phyloP scores from a whole-genome alignment of 148 eudicot genomes.

The Spergularia marina region DNA sequence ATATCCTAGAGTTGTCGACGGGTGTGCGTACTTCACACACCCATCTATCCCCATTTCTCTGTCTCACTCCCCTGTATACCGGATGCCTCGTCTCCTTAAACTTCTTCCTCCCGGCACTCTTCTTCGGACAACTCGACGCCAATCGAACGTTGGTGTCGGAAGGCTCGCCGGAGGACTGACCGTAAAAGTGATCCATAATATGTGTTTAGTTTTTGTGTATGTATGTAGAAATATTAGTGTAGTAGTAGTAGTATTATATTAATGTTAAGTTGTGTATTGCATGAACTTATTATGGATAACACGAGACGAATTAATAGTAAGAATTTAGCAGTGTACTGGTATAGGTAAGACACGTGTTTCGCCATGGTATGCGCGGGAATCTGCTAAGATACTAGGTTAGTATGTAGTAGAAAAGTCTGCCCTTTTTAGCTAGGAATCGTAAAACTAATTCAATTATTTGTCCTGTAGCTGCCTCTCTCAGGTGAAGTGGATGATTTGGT shows the following conservation, averaged over 20 bases:
- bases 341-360: slow-evolving; percentile 25
- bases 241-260: background rate
- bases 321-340: background rate
- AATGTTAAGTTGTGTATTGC: background rate
- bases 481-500: background rate
- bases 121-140: slow-evolving; percentile 43
- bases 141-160: slow-evolving; percentile 33
- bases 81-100: slow-evolving; percentile 61
- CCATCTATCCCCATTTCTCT: slow-evolving; percentile 46
- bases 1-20: slow-evolving; percentile 38
- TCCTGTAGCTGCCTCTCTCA: background rate
- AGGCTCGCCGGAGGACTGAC: slow-evolving; percentile 16
- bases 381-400: background rate
- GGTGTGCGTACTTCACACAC: slow-evolving; percentile 59
- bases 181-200: background rate
- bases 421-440: no score
- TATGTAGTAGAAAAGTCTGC: background rate
- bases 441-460: background rate
- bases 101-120: slow-evolving; percentile 51
- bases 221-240: background rate
- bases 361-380: slow-evolving; percentile 13
- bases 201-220: no score
- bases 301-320: background rate
- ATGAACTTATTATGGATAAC: background rate
- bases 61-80: slow-evolving; percentile 51